These are phyloP conservation scores for Boletus pseudopeckii DNA, from an alignment of 768 basidiomycete genomes.

Conservation along the genomic window DNA sequence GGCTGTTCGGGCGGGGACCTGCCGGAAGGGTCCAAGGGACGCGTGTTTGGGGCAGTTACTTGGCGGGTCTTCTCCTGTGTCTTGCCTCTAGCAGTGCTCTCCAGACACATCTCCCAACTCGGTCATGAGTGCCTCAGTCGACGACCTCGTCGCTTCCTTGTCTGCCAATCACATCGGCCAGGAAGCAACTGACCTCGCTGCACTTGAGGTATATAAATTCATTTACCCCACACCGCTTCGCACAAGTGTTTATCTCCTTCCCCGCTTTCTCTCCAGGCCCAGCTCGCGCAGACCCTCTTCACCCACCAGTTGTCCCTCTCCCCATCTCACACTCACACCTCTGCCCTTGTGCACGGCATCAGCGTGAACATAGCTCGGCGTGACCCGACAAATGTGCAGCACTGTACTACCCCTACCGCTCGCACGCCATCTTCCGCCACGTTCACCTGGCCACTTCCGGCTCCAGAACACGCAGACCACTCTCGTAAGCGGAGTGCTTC, in stretches of 20 bases:
- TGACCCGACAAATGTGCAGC: conserved; percentile 36
- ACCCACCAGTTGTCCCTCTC: conserved; percentile 30
- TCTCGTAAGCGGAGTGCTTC: conserved; percentile 29
- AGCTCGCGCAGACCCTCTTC: conserved; percentile 44
- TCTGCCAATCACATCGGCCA: conserved; percentile 49
- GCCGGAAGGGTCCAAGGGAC: conserved; percentile 13
- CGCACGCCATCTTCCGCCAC: conserved; percentile 33
- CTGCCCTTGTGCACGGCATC: conserved; percentile 20
- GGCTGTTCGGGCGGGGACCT: neutral
- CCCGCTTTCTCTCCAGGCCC: conserved; percentile 31
- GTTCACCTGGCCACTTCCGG: conserved; percentile 30
- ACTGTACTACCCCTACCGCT: conserved; percentile 39
- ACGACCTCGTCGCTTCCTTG: conserved; percentile 50
- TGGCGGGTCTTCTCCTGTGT: conserved; percentile 12
- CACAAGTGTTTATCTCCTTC: conserved; percentile 16
- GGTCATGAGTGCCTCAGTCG: conserved; percentile 45
- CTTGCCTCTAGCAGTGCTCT: neutral
- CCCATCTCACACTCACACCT: conserved; percentile 13
- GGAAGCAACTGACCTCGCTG: conserved; percentile 48
- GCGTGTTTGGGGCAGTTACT: conserved; percentile 25
- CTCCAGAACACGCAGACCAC: conserved; percentile 20
- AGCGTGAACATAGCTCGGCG: conserved; percentile 24
- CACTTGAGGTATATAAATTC: conserved; percentile 39
- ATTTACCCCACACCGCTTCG: conserved; percentile 17
- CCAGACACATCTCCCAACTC: neutral